Base-by-base conservation (phyloP, 1,139 yeast species). In the Saccharomyces hybrid region DNA sequence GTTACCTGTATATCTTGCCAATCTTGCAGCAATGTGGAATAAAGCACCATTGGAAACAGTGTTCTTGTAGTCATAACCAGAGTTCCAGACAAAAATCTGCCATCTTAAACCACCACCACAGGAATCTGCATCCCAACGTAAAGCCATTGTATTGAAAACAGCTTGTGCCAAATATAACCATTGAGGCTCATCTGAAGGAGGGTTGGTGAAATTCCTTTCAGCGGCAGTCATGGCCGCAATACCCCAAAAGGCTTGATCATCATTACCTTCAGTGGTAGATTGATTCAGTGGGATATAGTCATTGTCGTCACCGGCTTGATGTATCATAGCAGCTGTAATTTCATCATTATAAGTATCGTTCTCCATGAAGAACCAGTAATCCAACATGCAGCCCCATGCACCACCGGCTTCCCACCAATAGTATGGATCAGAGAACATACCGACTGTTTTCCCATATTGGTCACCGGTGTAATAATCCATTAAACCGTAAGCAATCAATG, bases 391-490 rank as follows among this genome's bases (percentile, higher is more conserved):
- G 4, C 96, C 96, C 88, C 90, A 88, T 3, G 96, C 97, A 60
- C 95, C 97, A 66, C 98, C 98, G 38, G 97, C 96, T 74, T 90
- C 93, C 97, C 97, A 90, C 97, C 97, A 91, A 76, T 90, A 91
- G 77, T 90, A 90, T 0, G 97, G 97, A 68, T 74, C 71, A 1
- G 86, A 73, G 70, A 90, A 87, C 93, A 85, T 83, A 52, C 98
- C 98, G 48, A 88, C 73, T 25, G 89, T 79, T 42, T 90, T 87
- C 46, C 97, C 97, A 54, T 75, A 72, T 31, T 79, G 72, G 49
- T 73, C 63, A 46, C 96, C 96, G 50, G 83, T 84, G 68, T 90
- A 89, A 71, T 91, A 91, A 73, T 89, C 91, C 78, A 91, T 78
- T 58, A 88, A 69, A 58, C 97, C 97, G 42, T 78, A 70, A 2